Evolutionary conservation across 805 yeast species (phyloP), one percentile per base, ranked within the genome.

Genomic region (Groenewaldozyma salmanticensis): DNA sequence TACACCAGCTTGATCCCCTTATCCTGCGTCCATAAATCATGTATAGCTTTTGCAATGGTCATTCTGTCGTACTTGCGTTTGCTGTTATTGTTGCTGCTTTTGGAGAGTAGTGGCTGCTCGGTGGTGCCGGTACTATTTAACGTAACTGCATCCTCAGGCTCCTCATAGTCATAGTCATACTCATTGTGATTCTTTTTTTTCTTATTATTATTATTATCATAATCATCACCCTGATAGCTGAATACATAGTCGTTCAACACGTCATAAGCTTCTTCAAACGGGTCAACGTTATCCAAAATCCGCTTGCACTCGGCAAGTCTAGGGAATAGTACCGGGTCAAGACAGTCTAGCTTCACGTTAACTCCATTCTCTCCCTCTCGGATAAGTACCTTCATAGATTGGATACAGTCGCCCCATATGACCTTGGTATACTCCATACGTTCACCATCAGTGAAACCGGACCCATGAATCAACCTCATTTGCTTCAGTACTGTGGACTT

Each of bases 401-500:
- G 86, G 38, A 88, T 76, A 1, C 92, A 75, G 61, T 90, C 96
- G 11, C 82, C 82, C 96, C 96, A 92, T 18, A 92, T 85, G 16
- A 90, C 84, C 50, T 86, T 87, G 2, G 82, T 60, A 59, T 87
- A 92, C 57, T 83, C 88, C 34, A 68, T 53, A 40, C 95, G 68
- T 59, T 92, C 97, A 47, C 77, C 81, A 38, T 72, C 73, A 1
- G 82, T 68, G 63, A 90, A 92, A 2, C 95, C 94, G 34, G 82
- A 80, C 45, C 85, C 82, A 58, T 92, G 96, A 33, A 87, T 60
- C 15, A 92, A 67, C 51, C 82, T 76, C 77, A 88, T 72, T 58
- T 88, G 96, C 60, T 88, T 88, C 49, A 88, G 64, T 4, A 88
- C 95, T 0, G 97, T 88, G 2, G 95, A 82, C 58, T 88, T 88